Evolutionary conservation across 1,284 basidiomycete genomes (phyloP), one percentile per base, ranked within the genome.

Genomic region (Naganishia cerealis): DNA sequence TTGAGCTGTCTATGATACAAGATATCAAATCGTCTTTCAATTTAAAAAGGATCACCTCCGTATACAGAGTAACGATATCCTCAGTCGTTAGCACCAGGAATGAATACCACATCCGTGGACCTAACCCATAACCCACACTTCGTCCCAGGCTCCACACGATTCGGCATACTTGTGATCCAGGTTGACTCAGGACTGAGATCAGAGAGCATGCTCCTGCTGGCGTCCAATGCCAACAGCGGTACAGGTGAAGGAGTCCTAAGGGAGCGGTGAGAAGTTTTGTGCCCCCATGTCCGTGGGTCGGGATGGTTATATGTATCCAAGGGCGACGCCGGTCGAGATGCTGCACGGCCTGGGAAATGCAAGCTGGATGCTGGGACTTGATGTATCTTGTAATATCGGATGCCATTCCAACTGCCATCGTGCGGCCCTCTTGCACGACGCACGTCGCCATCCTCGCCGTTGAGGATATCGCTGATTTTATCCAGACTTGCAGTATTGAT

Each of bases 401-500:
- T 40, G 39, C 48, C 50, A 40, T 54, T 42, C 61, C 50, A 63
- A 38, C 50, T 63, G 38, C 61, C 61, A 21, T 63, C 61, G 38
- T 63, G 61, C 12, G 38, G 50, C 29, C 38, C 61, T 18, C 9
- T 48, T 16, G 38, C 36, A 21, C 10, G n/a, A n/a, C 42, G 15
- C 50, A 24, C 42, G n/a, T 50, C 48, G 39, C 53, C 46, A 13
- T 21, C 36, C 4, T 54, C 61, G 16, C 39, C 18, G 10, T 18
- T 26, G 3, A 38, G 18, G 21, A 29, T 39, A 26, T 18, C 39
- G 24, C 36, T 40, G 10, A 42, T 10, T 26, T 50, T n/a, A 15
- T 40, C 29, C 38, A 63, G 26, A 29, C 50, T 42, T 9, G 50
- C 61, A 67, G 90, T 83, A 0, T 90, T 88, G 16, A 94, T 89